Conservation (phyloP, 805 yeast genomes). For the Ogataea trehalophila region DNA sequence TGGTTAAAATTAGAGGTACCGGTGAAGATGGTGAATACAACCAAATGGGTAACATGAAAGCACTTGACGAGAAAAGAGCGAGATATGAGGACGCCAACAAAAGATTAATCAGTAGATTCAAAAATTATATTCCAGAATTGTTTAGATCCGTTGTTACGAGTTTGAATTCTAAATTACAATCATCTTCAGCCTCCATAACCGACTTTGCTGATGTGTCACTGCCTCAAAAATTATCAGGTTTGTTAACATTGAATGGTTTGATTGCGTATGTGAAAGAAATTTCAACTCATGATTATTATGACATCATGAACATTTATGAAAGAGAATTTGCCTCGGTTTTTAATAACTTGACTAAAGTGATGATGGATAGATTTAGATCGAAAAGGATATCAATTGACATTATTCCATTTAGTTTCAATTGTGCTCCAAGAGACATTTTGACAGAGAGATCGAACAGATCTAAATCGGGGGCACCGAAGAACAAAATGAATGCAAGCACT, state of each 20-base stretch:
- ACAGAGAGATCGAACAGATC: slow-evolving; percentile 7
- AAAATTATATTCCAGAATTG: slow-evolving; percentile 22
- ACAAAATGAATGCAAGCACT: slow-evolving; percentile 12
- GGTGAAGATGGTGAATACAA: slow-evolving; percentile 35
- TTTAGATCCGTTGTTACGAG: slow-evolving; percentile 25
- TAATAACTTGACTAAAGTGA: slow-evolving; percentile 20
- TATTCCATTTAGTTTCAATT: slow-evolving; percentile 16
- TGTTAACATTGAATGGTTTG: slow-evolving; percentile 44
- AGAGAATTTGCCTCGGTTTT: slow-evolving; percentile 26
- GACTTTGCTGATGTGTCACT: slow-evolving; percentile 11
- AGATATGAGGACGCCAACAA: slow-evolving; percentile 53
- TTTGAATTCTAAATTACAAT: slow-evolving; percentile 27
- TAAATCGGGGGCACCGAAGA: slow-evolving; percentile 4
- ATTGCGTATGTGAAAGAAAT: slow-evolving; percentile 56
- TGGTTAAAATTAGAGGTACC: slow-evolving; percentile 55
- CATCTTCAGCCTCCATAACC: slow-evolving; percentile 1
- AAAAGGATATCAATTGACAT: not conserved
- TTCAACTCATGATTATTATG: slow-evolving; percentile 42
- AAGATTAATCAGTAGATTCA: slow-evolving; percentile 45
- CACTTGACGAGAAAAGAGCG: slow-evolving; percentile 59
- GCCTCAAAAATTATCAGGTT: slow-evolving; percentile 30
- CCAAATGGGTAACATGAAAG: slow-evolving; percentile 56
- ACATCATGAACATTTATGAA: slow-evolving; percentile 37
- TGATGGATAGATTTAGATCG: slow-evolving; percentile 15
- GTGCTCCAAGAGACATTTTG: slow-evolving; percentile 19